These are phyloP conservation scores for Dipodascopsis tothii DNA, from an alignment of 805 yeast genomes.

Conservation along the genomic window DNA sequence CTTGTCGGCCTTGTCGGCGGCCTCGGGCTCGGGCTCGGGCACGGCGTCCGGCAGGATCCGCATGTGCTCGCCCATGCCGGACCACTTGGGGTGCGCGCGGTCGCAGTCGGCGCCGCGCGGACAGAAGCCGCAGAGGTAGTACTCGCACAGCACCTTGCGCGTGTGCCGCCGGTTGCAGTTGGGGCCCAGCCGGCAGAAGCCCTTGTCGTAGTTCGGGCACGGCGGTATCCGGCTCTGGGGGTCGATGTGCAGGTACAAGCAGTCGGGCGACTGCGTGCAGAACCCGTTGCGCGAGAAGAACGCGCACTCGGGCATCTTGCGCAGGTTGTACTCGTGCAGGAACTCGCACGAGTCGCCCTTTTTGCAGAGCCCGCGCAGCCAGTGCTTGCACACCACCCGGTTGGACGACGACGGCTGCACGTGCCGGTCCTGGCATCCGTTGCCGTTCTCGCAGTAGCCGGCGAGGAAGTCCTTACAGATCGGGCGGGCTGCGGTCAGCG, in stretches of 20 bases:
- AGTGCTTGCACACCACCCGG: conserved; percentile 92
- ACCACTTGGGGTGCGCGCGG: conserved; percentile 74
- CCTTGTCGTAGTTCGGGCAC: conserved; percentile 73
- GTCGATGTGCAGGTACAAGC: conserved; percentile 85
- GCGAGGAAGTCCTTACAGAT: conserved; percentile 66
- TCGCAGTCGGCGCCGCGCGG: conserved; percentile 77
- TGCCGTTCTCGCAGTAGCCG: conserved; percentile 77
- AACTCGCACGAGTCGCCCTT: conserved; percentile 95
- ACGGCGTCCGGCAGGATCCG: conserved; percentile 37
- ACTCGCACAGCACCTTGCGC: conserved; percentile 65
- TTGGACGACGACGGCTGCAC: conserved; percentile 57
- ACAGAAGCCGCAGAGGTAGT: conserved; percentile 84
- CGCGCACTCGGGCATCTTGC: conserved; percentile 95
- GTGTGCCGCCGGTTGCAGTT: conserved; percentile 75
- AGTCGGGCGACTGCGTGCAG: conserved; percentile 90
- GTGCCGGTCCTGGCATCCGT: conserved; percentile 81
- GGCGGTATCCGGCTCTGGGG: conserved; percentile 83
- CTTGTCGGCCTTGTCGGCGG: too few relatives aligned
- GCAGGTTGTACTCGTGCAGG: conserved; percentile 84
- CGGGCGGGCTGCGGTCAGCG: conserved; percentile 47
- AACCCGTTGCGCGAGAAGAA: conserved; percentile 53
- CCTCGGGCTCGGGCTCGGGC: too few relatives aligned
- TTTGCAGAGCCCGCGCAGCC: conserved; percentile 95
- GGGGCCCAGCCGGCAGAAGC: conserved; percentile 91
- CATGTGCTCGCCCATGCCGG: conserved; percentile 3